Evolutionary conservation across 768 basidiomycete species (phyloP), one percentile per base, ranked within the genome.

Genomic region (Lentinula guzmanii): DNA sequence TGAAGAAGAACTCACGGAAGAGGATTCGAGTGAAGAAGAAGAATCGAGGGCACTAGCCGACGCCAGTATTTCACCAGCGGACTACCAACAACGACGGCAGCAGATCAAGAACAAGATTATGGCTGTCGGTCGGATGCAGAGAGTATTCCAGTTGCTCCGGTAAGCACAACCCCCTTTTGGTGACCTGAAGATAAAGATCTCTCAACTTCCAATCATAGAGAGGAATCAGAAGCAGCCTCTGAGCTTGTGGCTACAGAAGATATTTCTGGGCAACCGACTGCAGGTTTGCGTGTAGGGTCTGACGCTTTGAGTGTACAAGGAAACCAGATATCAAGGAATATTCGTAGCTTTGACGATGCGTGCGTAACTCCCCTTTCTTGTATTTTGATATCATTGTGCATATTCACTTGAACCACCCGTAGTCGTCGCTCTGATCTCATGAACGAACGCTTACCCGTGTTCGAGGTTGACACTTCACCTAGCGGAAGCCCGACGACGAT

Each of bases 51-150:
- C 76, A 24, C 61, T 66, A 6, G 74, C 77, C 18, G 41, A 72
- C 33, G 67, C 74, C 16, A 58, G 69, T 28, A 68, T 64, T 2
- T 63, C 69, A 1, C 71, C 77, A 4, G 74, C 79, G 10, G 71
- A 71, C 16, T 84, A 86, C 15, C 71, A 75, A n/a, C 77, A 78
- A 66, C 79, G 91, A 60, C 76, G 85, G 65, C 83, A 91, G 66
- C 81, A 85, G 66, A 95, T 98, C 77, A 94, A 90, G 81, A 93
- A 86, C 73, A 97, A 97, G 82, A 96, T 97, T 65, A 75, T 94
- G 65, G 93, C 91, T 0, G 93, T 98, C 61, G 95, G 95, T 31
- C 80, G 85, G 70, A 91, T 98, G 91, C 91, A 93, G 62, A 78
- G 87, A 39, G 87, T 97, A 51, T 96, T 95, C 79, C 87, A 92